Evolutionary conservation across 257 asterid genomes (phyloP).

Genomic region (Solanum raphanifolium): DNA sequence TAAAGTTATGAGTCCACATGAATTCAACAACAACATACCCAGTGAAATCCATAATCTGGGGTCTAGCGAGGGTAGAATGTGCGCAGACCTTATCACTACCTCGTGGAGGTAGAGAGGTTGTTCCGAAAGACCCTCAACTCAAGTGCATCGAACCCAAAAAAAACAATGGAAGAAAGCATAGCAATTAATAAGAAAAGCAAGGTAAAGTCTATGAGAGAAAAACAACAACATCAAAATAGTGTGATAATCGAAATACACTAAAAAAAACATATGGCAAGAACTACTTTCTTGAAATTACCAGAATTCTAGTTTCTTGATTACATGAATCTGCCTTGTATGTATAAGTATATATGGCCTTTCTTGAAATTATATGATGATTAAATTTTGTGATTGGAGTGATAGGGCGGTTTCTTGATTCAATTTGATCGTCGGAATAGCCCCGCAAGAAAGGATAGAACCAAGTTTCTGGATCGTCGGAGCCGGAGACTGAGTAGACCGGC

Average conservation of each 20-base stretch:
- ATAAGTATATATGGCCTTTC: neutral
- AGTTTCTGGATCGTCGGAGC: slow-evolving; percentile 51
- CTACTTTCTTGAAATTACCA: neutral
- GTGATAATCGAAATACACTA: no score
- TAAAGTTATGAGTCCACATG: neutral
- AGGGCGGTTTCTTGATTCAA: neutral
- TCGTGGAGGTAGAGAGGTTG: neutral
- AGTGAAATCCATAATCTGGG: no score
- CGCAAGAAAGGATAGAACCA: slow-evolving; percentile 51
- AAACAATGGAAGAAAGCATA: neutral
- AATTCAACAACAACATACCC: neutral
- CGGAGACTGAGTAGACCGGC: slow-evolving; percentile 37
- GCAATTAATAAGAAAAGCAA: neutral
- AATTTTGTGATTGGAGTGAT: neutral
- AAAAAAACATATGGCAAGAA: neutral
- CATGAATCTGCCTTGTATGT: no score
- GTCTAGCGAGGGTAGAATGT: rapidly evolving
- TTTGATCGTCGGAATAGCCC: slow-evolving; percentile 42
- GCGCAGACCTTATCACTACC: rapidly evolving
- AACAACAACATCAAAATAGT: neutral
- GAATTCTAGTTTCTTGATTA: no score
- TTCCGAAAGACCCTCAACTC: rapidly evolving
- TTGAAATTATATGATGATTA: neutral
- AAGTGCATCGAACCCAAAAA: neutral
- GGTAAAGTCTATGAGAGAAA: neutral